Base-by-base conservation (phyloP, 768 basidiomycete species). In the Mycena capillaripes region DNA sequence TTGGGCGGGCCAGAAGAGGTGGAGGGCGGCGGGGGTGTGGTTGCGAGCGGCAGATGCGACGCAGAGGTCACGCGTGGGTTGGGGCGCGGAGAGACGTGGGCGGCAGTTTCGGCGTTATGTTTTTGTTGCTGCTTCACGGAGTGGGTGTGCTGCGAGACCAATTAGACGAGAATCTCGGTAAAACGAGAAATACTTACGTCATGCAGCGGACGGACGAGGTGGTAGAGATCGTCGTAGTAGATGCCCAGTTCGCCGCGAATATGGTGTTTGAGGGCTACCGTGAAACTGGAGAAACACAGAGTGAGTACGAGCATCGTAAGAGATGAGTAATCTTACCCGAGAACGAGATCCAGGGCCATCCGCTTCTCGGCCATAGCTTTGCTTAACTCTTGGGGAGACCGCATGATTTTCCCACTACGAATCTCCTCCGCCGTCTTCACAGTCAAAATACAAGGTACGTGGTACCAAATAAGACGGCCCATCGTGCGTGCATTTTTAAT, bases 161-260 rank as follows among this genome's bases (percentile, higher is more conserved):
- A 25, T 68, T 60, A 53, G 64, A 44, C 11, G 32, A 55, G 44
- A 17, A 58, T 34, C 12, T 48, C 42, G 12, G 27, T n/a, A 32
- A 32, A 29, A 67, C 5, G 11, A 48, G 16, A 34, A 11, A 9
- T 27, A 74, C 84, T 56, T 69, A 90, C 89, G 29, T 87, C 83
- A 75, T 91, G 91, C 19, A 92, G 82, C 1, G 91, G 89, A 29
- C 84, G 82, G 46, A 91, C 83, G 4, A 91, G 81, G 46, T 85
- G 85, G 72, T 90, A 92, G 2, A 92, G 81, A 73, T 92, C 91
- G 71, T 90, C 87, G 72, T 89, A 91, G 71, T 89, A 90, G 34
- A 90, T 89, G 0, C 90, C 90, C 14, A 86, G 79, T 79, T 91
- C 91, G 1, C 89, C 88, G 79, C 91, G 84, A 29, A 92, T 80